These are phyloP conservation scores for Nitzschia sp. DNA, from an alignment of 108 stramenopile genomes.

Conservation along the genomic window DNA sequence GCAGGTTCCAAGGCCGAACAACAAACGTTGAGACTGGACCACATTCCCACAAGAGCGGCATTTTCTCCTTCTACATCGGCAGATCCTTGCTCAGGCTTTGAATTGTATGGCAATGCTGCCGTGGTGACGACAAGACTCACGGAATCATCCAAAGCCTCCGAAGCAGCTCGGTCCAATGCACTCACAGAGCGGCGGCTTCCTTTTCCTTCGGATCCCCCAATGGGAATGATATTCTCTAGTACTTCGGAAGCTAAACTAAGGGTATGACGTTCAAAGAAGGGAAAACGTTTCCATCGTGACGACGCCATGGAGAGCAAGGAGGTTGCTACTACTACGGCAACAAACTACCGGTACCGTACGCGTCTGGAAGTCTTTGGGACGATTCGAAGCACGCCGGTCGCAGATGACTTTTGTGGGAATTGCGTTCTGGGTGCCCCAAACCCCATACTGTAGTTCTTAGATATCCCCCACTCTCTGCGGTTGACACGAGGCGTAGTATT, in stretches of 20 bases:
- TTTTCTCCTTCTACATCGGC: conserved; percentile 1
- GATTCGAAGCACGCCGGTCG: no score
- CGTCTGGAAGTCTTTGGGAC: no score
- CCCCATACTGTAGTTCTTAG: no score
- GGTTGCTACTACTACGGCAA: no score
- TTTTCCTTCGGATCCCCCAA: conserved; percentile 14
- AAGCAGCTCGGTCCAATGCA: conserved; percentile 8
- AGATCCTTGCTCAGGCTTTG: conserved; percentile 7
- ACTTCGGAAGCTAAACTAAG: conserved; percentile 70
- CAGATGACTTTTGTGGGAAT: no score
- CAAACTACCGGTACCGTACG: no score
- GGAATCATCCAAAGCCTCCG: conserved; percentile 15
- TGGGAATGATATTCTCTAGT: conserved; percentile 66
- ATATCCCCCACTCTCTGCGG: no score
- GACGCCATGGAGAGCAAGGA: conserved; percentile 51
- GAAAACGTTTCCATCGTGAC: conserved; percentile 87
- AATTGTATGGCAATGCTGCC: conserved; percentile 44
- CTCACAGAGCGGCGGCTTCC: conserved; percentile 24
- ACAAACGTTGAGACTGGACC: conserved; percentile 39
- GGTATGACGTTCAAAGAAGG: conserved; percentile 83
- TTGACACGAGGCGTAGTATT: no score
- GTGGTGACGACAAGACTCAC: conserved; percentile 52
- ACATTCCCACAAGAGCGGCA: conserved; percentile 33
- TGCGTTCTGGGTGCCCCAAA: no score
- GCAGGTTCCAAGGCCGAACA: conserved; percentile 19